Percentiles rank a stretch among this genome's conserved stretches.
phyloP scores from a whole-genome alignment of 331 rosid species.

The Quercus tomentella region DNA sequence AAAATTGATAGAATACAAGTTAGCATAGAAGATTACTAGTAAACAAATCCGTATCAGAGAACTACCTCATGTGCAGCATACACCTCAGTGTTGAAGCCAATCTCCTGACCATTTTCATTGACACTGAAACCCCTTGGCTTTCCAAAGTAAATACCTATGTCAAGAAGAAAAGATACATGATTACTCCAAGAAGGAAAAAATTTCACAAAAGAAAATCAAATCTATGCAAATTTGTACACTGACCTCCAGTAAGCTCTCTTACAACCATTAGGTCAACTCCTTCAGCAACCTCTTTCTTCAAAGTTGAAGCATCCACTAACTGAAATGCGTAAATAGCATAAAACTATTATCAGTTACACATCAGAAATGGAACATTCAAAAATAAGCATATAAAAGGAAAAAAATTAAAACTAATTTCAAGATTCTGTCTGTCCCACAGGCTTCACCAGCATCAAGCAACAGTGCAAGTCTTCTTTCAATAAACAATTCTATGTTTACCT shows the following conservation, averaged over 20 bases:
- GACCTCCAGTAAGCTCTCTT: constrained; percentile 96
- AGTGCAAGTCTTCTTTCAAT: neutral
- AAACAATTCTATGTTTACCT: neutral
- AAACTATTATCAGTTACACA: neutral
- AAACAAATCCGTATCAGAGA: constrained; percentile 11
- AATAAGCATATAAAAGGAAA: neutral
- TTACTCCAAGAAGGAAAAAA: neutral
- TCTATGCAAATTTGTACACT: constrained; percentile 6
- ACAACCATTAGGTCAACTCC: constrained; percentile 96
- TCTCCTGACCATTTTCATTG: constrained; percentile 71
- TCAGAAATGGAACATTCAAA: neutral
- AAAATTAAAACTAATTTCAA: neutral
- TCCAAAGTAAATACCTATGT: constrained; percentile 86
- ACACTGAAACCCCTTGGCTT: constrained; percentile 79
- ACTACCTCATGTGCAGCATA: constrained; percentile 70
- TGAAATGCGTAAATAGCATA: constrained; percentile 20
- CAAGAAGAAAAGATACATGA: neutral
- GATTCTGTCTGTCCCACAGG: neutral
- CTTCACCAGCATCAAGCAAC: neutral
- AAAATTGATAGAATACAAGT: neutral
- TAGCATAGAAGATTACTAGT: neutral
- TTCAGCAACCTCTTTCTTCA: constrained; percentile 82
- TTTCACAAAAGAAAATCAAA: neutral
- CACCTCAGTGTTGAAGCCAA: constrained; percentile 86
- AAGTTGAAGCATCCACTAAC: constrained; percentile 89